These are phyloP conservation scores for Phialophora macrospora DNA, from an alignment of 2,329 filamentous ascomycete genomes.

Conservation along the genomic window DNA sequence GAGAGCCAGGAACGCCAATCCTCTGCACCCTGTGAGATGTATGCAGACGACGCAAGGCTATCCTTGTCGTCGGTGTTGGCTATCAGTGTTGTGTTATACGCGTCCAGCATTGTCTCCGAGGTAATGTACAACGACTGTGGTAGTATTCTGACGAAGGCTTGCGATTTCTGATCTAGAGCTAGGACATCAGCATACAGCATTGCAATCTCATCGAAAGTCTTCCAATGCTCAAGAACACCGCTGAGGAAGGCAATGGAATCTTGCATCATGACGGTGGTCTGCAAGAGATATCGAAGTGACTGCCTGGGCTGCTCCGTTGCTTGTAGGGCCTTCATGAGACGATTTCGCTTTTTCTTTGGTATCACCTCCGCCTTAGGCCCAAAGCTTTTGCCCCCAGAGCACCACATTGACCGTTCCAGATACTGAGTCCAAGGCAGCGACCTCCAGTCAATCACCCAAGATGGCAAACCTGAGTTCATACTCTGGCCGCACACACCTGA, in stretches of 20 bases:
- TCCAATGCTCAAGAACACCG: conserved; percentile 9
- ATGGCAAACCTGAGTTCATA: conserved; percentile 16
- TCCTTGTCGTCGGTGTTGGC: conserved; percentile 22
- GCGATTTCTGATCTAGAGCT: conserved; percentile 9
- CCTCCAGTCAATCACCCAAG: conserved; percentile 28
- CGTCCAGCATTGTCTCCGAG: conserved; percentile 20
- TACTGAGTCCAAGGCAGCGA: conserved; percentile 17
- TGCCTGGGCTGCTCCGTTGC: conserved; percentile 5
- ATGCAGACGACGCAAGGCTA: conserved; percentile 10
- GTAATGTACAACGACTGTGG: conserved; percentile 19
- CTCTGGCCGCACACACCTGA: conserved; percentile 20
- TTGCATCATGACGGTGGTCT: conserved; percentile 23
- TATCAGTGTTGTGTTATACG: conserved; percentile 26
- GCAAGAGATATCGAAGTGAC: conserved; percentile 9
- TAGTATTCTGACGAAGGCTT: conserved; percentile 7
- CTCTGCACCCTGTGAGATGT: conserved; percentile 9
- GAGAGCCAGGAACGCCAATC: conserved; percentile 27
- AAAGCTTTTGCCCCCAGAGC: conserved; percentile 15
- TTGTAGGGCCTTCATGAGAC: conserved; percentile 16
- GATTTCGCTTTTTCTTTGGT: conserved; percentile 19
- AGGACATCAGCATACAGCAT: not conserved
- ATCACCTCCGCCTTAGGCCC: conserved; percentile 18
- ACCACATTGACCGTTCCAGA: conserved; percentile 17
- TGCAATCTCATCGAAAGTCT: not conserved
- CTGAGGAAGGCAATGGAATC: conserved; percentile 16